Evolutionary conservation across 495 filamentous ascomycete species (phyloP), one percentile per base, ranked within the genome.

Genomic region (Tuber indicum): DNA sequence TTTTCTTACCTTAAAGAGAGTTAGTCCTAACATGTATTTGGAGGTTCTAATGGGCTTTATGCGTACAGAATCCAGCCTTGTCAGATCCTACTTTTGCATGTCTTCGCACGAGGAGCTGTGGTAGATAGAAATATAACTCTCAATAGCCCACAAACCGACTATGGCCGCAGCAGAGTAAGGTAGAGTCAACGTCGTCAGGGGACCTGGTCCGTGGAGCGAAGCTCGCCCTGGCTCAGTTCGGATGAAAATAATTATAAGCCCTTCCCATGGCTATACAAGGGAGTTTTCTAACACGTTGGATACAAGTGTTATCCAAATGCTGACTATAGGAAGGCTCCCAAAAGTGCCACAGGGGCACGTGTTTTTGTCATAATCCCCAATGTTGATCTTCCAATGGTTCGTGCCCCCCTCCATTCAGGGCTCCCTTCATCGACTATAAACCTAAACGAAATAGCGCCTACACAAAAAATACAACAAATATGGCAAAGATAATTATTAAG

Each of bases 391-490:
- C 93, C 96, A 79, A 96, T 91, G 91, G 95, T 89, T 78, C 83
- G 75, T 75, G 58, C 32, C 19, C 70, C n/a, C 5, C 36, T 44
- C 46, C 16, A 9, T 39, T 71, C 47, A 23, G 44, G 21, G 17
- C 21, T 12, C 17, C 23, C 42, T 42, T 12, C 1, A 19, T 58
- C 4, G 41, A 49, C 21, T 49, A 49, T 73, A 45, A 43, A 75
- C 36, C 43, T 82, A 21, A 75, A 71, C 3, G 49, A 47, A 10
- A 66, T 4, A 81, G 96, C 86, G 88, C 70, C 87, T 96, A 75
- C 94, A 99, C 86, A 95, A 98, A 81, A 91, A 90, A 84, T 98
- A 90, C 89, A 99, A 98, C 89, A 98, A 98, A 88, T 97, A 91
- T 88, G 96, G 95, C 85, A 98, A 97, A 89, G 94, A 98, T 72